Evolutionary conservation across 805 yeast species (phyloP), one percentile per base, ranked within the genome.

Genomic region (Wickerhamiella lipophila): DNA sequence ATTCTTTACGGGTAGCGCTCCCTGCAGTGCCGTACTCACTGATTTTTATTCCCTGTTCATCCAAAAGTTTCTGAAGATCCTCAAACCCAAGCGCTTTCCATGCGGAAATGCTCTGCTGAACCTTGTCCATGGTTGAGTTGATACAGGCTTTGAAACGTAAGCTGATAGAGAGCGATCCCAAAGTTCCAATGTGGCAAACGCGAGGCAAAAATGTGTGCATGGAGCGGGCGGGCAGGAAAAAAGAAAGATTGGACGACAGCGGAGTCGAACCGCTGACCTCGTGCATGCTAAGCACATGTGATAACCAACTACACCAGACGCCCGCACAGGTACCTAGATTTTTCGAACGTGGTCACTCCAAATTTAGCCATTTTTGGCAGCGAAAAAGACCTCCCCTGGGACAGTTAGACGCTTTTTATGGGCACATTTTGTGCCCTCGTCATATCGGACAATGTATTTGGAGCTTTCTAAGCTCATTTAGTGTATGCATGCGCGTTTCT

Each of bases 11-110:
- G 29, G 79, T 74, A 8, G 77, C 69, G 40, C 85, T 69, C 0
- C 94, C 82, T 35, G 64, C 66, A 46, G 78, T 72, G 62, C 87
- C 95, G 21, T 75, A 74, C 18, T 76, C 79, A 59, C 82, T 80
- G 38, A 89, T 75, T 55, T 77, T 79, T 36, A 80, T 58, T 1
- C 88, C 94, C 56, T 81, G 81, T 39, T 72, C 73, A 61, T 89
- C 96, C 50, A 89, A 68, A 50, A 73, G 72, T 55, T 71, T 73
- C 61, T 89, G 97, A 19, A 92, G 64, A 3, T 68, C 63, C 0
- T 87, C 75, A 40, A 89, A 66, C 53, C 81, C 83, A 41, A 86
- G 77, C 40, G 78, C 79, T 1, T 81, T 69, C 95, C 95, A 87
- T 9, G 76, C 68, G 52, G 77, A 76, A 50, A 83, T 64, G 0